Evolutionary conservation across 768 basidiomycete species (phyloP).

Genomic region (Clavaria fumosa): DNA sequence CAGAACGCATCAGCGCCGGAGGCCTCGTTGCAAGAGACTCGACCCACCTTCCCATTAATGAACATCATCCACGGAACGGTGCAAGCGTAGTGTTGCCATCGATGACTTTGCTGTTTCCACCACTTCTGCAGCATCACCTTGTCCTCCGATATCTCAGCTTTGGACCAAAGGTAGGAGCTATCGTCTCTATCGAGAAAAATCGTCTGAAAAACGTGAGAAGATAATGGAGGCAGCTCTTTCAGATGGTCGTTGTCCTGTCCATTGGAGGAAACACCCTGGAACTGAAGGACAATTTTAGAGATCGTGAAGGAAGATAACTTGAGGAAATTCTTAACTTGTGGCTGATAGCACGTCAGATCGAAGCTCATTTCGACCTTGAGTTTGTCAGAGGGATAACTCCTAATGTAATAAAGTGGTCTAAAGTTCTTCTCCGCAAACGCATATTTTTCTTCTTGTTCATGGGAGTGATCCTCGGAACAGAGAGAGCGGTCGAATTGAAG

Average conservation of each 20-base stretch:
- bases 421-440: slow-evolving; percentile 26
- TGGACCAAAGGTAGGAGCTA: slow-evolving; percentile 26
- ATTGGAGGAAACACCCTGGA: slow-evolving; percentile 14
- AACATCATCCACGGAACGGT: slow-evolving; percentile 25
- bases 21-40: background rate
- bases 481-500: slow-evolving; percentile 22
- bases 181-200: slow-evolving; percentile 32
- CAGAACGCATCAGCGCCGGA: too few relatives aligned
- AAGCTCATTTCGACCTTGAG: slow-evolving; percentile 38
- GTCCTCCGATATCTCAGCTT: slow-evolving; percentile 23
- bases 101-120: slow-evolving; percentile 40
- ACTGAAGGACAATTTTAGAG: slow-evolving; percentile 8
- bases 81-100: slow-evolving; percentile 30
- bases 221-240: slow-evolving; percentile 14
- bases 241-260: slow-evolving; percentile 5
- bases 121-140: slow-evolving; percentile 29
- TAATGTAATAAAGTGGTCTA: slow-evolving; percentile 30
- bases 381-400: slow-evolving; percentile 27
- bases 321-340: slow-evolving; percentile 19
- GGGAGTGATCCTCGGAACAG: slow-evolving; percentile 14
- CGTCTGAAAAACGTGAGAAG: slow-evolving; percentile 34
- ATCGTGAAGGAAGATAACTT: background rate
- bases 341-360: slow-evolving; percentile 32
- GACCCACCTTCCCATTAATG: slow-evolving; percentile 20
- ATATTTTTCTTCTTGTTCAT: slow-evolving; percentile 18